Percentiles rank a stretch among this genome's conserved stretches.
phyloP scores from a whole-genome alignment of 495 filamentous ascomycete genomes.

The Podospora pseudocomata region DNA sequence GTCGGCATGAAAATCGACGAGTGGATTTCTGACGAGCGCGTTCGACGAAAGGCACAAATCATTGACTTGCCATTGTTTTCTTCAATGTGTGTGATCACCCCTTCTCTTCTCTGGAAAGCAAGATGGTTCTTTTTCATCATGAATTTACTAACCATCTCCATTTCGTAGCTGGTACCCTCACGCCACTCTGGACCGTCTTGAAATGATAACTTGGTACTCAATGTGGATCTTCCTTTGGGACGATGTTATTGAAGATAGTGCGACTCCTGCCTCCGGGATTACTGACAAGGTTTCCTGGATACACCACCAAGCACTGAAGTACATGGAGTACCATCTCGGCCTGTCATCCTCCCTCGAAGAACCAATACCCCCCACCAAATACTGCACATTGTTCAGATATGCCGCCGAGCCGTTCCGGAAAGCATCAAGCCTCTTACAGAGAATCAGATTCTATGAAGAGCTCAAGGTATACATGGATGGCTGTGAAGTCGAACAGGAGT shows the following conservation, averaged over 20 bases:
- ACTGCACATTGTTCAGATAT: conserved; percentile 21
- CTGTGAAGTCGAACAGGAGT: conserved; percentile 29
- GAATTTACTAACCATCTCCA: neutral
- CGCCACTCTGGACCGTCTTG: conserved; percentile 22
- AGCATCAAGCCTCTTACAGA: conserved; percentile 16
- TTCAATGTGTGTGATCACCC: conserved; percentile 11
- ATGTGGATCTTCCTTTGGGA: conserved; percentile 41
- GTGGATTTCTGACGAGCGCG: conserved; percentile 16
- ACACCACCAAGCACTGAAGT: conserved; percentile 20
- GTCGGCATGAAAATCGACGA: conserved; percentile 19
- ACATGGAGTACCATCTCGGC: conserved; percentile 20
- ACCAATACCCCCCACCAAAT: conserved; percentile 19
- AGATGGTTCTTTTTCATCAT: too few species aligned
- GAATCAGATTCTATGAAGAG: conserved; percentile 26
- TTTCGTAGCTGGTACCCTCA: conserved; percentile 30
- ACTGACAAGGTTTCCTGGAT: conserved; percentile 8
- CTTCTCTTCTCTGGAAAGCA: neutral
- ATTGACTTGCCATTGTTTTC: conserved; percentile 19
- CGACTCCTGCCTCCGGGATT: neutral
- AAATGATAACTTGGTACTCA: conserved; percentile 26
- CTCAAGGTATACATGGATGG: conserved; percentile 31
- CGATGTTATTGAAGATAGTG: conserved; percentile 26
- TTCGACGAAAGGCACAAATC: conserved; percentile 11
- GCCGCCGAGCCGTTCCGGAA: neutral
- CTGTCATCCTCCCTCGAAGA: neutral